A percentile compares a stretch with the other conserved stretches of the same genome.
phyloP scores from a whole-genome alignment of 2,329 filamentous ascomycete genomes.

The Aspergillus pseudoterreus region DNA sequence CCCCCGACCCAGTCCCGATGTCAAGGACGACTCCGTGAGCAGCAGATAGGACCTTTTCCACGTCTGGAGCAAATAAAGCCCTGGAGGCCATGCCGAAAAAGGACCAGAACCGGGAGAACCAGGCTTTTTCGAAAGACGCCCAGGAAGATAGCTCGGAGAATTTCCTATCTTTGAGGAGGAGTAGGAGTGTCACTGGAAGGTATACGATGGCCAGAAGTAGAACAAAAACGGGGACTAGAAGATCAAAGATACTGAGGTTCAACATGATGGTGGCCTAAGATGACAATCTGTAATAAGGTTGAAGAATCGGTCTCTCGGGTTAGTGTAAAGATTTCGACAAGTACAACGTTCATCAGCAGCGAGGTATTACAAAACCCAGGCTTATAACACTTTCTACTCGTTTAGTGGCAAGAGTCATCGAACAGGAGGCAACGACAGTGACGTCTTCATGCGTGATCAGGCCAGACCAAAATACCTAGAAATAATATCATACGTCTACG shows the following conservation, averaged over 20 bases:
- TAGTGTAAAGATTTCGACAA: background rate
- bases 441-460: background rate
- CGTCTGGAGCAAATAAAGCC: slow-evolving; percentile 2
- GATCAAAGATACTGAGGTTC: background rate
- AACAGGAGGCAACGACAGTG: background rate
- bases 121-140: slow-evolving; percentile 2
- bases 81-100: slow-evolving; percentile 4
- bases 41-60: slow-evolving; percentile 1
- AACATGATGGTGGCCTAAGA: slow-evolving; percentile 3
- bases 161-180: slow-evolving; percentile 3
- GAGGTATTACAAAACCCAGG: background rate
- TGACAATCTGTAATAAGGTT: background rate
- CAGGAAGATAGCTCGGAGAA: background rate
- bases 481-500: background rate
- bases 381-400: background rate
- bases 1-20: slow-evolving; percentile 5
- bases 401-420: background rate
- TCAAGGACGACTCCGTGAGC: slow-evolving; percentile 5
- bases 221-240: slow-evolving; percentile 4
- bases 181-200: slow-evolving; percentile 4
- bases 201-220: slow-evolving; percentile 5
- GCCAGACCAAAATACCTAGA: background rate
- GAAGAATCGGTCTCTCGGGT: background rate
- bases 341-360: background rate
- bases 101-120: slow-evolving; percentile 7